These are phyloP conservation scores for Gossypium laxum DNA, from an alignment of 441 rosid species.

Conservation along the genomic window DNA sequence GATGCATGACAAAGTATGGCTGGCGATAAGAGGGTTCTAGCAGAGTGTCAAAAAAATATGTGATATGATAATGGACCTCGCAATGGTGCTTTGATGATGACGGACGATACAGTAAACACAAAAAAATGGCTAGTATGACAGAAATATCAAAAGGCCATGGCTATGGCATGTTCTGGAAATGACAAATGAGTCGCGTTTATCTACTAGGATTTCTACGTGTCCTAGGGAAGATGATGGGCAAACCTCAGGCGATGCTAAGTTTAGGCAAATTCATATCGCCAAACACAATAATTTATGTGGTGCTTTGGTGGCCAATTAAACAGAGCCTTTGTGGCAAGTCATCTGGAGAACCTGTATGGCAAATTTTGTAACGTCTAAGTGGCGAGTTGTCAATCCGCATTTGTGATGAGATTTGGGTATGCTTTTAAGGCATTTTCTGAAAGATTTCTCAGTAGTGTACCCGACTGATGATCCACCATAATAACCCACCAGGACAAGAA, in stretches of 20 bases:
- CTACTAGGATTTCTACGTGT: too few relatives aligned
- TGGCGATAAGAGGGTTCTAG: too few relatives aligned
- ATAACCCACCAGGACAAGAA: not conserved
- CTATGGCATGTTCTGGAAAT: too few relatives aligned
- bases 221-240: not conserved
- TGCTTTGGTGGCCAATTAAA: not conserved
- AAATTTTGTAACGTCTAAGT: not conserved
- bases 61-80: too few relatives aligned
- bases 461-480: not conserved
- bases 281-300: not conserved
- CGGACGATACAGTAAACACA: too few relatives aligned
- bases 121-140: too few relatives aligned
- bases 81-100: too few relatives aligned
- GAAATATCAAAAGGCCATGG: too few relatives aligned
- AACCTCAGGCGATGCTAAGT: not conserved
- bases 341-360: not conserved
- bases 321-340: not conserved
- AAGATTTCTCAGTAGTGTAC: not conserved
- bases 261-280: not conserved
- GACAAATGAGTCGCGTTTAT: too few relatives aligned
- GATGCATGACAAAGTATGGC: too few relatives aligned
- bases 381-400: not conserved
- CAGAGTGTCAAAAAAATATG: too few relatives aligned
- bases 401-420: not conserved
- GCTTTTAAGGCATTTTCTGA: not conserved